These are phyloP conservation scores for Vitis hybrid DNA, from an alignment of 177 flowering plant species.

Conservation along the genomic window DNA sequence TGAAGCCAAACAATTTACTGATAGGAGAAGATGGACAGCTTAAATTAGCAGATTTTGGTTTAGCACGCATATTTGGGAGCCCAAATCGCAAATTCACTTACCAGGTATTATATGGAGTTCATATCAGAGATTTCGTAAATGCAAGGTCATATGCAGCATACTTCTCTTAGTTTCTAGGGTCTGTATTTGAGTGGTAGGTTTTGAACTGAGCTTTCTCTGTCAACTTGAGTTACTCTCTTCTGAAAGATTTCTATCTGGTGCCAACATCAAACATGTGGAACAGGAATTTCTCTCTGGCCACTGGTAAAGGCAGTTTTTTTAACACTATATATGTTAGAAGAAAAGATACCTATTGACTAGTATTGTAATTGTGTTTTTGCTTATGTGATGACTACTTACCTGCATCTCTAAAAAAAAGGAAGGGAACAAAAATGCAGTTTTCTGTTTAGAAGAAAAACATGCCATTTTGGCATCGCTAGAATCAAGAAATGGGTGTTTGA, in stretches of 20 bases:
- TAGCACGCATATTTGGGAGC: conserved; percentile 5
- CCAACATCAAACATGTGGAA: not conserved
- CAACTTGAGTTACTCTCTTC: not conserved
- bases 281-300: not conserved
- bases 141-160: not conserved
- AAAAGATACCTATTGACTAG: no score
- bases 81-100: conserved; percentile 3
- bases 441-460: not conserved
- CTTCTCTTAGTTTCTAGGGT: not conserved
- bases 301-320: not conserved
- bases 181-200: not conserved
- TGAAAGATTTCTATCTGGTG: not conserved
- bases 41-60: conserved; percentile 5
- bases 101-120: not conserved
- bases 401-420: no score
- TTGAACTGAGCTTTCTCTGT: not conserved
- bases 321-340: not conserved
- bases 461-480: not conserved
- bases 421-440: no score
- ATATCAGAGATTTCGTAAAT: not conserved
- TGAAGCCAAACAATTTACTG: conserved; percentile 6
- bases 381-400: no score
- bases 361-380: no score
- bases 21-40: conserved; percentile 6
- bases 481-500: not conserved